phyloP scores from a whole-genome alignment of 129 eudicot genomes.

The Lactuca saligna region DNA sequence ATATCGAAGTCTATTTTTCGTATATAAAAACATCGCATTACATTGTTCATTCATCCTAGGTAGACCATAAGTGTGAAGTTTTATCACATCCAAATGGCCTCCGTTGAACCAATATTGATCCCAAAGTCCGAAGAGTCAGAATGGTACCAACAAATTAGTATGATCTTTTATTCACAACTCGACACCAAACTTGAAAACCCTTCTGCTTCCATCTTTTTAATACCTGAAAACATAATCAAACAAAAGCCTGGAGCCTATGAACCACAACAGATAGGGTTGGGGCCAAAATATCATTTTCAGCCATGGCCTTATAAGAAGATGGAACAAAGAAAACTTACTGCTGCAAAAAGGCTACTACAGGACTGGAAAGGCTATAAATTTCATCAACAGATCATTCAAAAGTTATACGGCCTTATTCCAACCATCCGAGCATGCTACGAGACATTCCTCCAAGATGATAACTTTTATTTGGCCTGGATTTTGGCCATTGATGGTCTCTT shows the following conservation, averaged over 20 bases:
- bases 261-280: conserved; percentile 44
- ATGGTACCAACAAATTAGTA: conserved; percentile 11
- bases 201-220: neutral
- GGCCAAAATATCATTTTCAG: conserved; percentile 43
- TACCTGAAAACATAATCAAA: conserved; percentile 14
- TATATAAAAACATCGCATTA: neutral
- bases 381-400: neutral
- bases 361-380: neutral
- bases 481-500: conserved; percentile 43
- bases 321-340: conserved; percentile 40
- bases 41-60: conserved; percentile 9
- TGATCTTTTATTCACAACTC: conserved; percentile 1
- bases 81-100: neutral
- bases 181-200: neutral
- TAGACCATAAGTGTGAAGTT: neutral
- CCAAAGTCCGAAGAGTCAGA: conserved; percentile 1
- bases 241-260: conserved; percentile 35
- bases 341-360: conserved; percentile 5
- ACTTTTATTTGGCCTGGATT: conserved; percentile 31
- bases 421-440: conserved; percentile 37
- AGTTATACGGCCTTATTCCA: too few relatives aligned
- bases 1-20: too few relatives aligned
- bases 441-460: conserved; percentile 24
- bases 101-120: conserved; percentile 7
- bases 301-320: conserved; percentile 30